A percentile compares a stretch with the other conserved stretches of the same genome.
Conservation (phyloP, 129 eudicot genomes). For the Chrysanthemum makinoi region DNA sequence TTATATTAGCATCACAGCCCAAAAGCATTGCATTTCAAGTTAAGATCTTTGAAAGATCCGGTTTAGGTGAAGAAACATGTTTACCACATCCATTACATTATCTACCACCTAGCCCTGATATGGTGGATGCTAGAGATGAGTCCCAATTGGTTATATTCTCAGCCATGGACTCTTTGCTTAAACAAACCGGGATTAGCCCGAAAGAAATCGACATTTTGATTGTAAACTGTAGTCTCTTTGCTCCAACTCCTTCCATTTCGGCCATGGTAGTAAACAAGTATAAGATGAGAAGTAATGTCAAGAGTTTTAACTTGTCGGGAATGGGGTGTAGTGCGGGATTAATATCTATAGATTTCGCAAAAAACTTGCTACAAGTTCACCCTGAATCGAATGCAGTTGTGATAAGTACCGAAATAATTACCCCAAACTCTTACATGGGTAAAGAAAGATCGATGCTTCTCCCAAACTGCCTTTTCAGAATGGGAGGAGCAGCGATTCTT, state of each 20-base stretch:
- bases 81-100: constrained; percentile 54
- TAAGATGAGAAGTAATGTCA: constrained; percentile 53
- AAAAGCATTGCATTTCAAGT: constrained; percentile 52
- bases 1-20: constrained; percentile 40
- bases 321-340: constrained; percentile 85
- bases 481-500: constrained; percentile 74
- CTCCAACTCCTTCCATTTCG: constrained; percentile 69
- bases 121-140: constrained; percentile 55
- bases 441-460: constrained; percentile 73
- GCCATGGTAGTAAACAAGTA: constrained; percentile 62
- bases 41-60: constrained; percentile 65
- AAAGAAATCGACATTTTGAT: constrained; percentile 62
- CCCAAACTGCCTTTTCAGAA: constrained; percentile 64
- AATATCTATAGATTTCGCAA: constrained; percentile 56
- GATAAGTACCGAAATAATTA: constrained; percentile 64
- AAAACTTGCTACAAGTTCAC: constrained; percentile 54
- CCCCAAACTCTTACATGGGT: constrained; percentile 59
- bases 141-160: constrained; percentile 53
- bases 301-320: constrained; percentile 65
- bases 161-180: constrained; percentile 52
- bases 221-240: constrained; percentile 64
- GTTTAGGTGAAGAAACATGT: constrained; percentile 72
- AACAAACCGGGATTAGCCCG: constrained; percentile 52
- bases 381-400: constrained; percentile 65
- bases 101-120: constrained; percentile 45